These are phyloP conservation scores for Neoboletus brunneissimus DNA, from an alignment of 768 basidiomycete genomes.

Conservation along the genomic window DNA sequence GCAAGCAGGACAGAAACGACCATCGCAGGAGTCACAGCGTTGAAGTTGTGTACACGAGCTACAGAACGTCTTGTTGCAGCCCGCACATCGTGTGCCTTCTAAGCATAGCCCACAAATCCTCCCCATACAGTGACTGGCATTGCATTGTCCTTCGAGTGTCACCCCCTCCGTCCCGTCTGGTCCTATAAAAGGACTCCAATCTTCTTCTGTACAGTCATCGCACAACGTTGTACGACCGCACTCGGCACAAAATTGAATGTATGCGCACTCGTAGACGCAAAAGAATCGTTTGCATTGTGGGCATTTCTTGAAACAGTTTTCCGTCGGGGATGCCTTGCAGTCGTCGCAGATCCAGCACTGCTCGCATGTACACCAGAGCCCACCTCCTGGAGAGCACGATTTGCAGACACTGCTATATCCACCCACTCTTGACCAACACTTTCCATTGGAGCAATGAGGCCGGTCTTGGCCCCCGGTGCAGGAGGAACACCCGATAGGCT, in stretches of 20 bases:
- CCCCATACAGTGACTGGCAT: not conserved
- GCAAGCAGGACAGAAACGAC: slow-evolving; percentile 9
- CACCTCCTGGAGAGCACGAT: slow-evolving; percentile 18
- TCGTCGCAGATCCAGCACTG: slow-evolving; percentile 25
- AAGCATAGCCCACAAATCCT: slow-evolving; percentile 14
- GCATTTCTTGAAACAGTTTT: slow-evolving; percentile 13
- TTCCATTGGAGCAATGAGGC: slow-evolving; percentile 11
- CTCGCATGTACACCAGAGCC: slow-evolving; percentile 22
- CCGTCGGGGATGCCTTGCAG: slow-evolving; percentile 10
- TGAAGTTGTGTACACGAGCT: slow-evolving; percentile 8
- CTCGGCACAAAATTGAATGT: slow-evolving; percentile 21
- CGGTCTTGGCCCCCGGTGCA: slow-evolving; percentile 3
- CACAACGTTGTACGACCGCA: slow-evolving; percentile 22
- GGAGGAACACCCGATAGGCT: slow-evolving; percentile 12
- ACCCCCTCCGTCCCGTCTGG: slow-evolving; percentile 12
- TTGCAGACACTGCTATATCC: slow-evolving; percentile 13
- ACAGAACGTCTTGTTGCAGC: slow-evolving; percentile 15
- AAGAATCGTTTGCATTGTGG: slow-evolving; percentile 17
- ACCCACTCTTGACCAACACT: slow-evolving; percentile 19
- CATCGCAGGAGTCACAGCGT: slow-evolving; percentile 4
- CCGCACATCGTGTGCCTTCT: slow-evolving; percentile 8
- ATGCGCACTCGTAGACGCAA: slow-evolving; percentile 21
- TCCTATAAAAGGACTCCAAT: not conserved
- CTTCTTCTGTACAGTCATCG: slow-evolving; percentile 28
- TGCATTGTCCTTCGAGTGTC: slow-evolving; percentile 2